Evolutionary conservation across 495 filamentous ascomycete genomes (phyloP), one percentile per base, ranked within the genome.

Genomic region (Neurospora discreta): DNA sequence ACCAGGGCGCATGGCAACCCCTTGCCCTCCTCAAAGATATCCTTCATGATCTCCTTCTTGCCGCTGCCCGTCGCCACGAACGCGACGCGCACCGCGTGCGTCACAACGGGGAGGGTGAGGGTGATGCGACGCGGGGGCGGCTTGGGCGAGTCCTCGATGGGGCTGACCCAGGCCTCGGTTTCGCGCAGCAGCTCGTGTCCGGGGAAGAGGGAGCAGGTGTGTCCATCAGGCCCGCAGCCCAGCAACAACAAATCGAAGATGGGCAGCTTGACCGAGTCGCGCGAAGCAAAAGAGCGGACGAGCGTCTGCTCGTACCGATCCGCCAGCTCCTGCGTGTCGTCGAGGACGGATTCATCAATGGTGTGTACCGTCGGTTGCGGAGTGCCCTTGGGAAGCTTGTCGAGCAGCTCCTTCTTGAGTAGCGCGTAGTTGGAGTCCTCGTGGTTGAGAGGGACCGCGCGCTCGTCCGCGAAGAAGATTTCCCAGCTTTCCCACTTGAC

Each of bases 381-480:
- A 72, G 87, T 74, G 44, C 85, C 85, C 20, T 83, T 77, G 11
- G 94, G 93, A 70, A 98, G 91, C 82, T 97, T 95, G 84, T 91
- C 88, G 68, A 99, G 86, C 43, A 98, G 84, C 79, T 97, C 93
- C 36, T 88, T 85, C 84, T 97, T 94, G 73, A 99, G 80, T 9
- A 97, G 88, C 58, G 82, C 88, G 82, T 98, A 97, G 84, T 98
- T 99, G 84, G 93, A 97, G 83, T 99, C 96, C 65, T 86, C 84
- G 81, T 98, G 90, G 79, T 94, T 89, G 75, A 98, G 90, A 11
- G 96, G 93, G 39, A 99, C 96, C 38, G 91, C 91, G 75, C 95
- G 92, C 87, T 99, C 95, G 76, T 99, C 95, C 74, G 95, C 95
- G 82, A 97, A 98, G 87, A 98, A 99, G 78, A 99, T 91, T 75